Percentiles rank a stretch among this genome's conserved stretches.
Evolutionary conservation across 2,329 filamentous ascomycete genomes (phyloP).

Genomic region (Trichocomaceae sp.): DNA sequence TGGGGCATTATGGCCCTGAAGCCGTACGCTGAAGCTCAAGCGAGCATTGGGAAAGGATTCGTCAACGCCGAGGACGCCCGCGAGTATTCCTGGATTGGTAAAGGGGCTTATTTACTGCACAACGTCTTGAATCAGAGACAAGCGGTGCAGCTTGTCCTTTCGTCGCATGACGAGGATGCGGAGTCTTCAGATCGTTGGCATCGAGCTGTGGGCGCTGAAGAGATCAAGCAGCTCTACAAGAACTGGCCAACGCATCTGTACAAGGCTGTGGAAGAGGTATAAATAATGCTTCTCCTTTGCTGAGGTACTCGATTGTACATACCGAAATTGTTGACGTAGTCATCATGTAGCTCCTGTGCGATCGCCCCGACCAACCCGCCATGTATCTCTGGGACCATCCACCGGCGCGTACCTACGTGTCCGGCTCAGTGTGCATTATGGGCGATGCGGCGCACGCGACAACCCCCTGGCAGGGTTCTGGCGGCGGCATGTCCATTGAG

Average conservation of each 20-base stretch:
- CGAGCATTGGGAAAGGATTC: constrained; percentile 1
- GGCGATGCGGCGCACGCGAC: constrained; percentile 37
- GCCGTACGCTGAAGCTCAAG: constrained; percentile 4
- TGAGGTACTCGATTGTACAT: too few species aligned
- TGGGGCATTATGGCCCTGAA: constrained; percentile 4
- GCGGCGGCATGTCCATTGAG: constrained; percentile 34
- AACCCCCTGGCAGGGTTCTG: constrained; percentile 33
- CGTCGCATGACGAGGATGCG: constrained; percentile 1
- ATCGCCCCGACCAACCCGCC: not conserved
- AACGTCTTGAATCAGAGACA: not conserved
- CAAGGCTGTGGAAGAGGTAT: constrained; percentile 1
- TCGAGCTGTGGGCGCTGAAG: not conserved
- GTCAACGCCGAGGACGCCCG: constrained; percentile 8
- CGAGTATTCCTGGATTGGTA: constrained; percentile 1
- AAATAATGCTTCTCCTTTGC: not conserved
- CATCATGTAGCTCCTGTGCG: not conserved
- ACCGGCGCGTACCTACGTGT: constrained; percentile 1
- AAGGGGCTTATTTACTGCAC: not conserved
- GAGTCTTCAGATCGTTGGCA: constrained; percentile 6
- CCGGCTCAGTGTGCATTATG: constrained; percentile 19
- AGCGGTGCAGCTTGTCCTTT: not conserved
- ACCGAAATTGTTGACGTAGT: not conserved
- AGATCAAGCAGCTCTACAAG: constrained; percentile 7
- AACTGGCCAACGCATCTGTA: not conserved
- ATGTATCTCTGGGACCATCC: constrained; percentile 11